Evolutionary conservation across 1,284 basidiomycete species (phyloP), one percentile per base, ranked within the genome.

Genomic region (Cryptococcus depauperatus): DNA sequence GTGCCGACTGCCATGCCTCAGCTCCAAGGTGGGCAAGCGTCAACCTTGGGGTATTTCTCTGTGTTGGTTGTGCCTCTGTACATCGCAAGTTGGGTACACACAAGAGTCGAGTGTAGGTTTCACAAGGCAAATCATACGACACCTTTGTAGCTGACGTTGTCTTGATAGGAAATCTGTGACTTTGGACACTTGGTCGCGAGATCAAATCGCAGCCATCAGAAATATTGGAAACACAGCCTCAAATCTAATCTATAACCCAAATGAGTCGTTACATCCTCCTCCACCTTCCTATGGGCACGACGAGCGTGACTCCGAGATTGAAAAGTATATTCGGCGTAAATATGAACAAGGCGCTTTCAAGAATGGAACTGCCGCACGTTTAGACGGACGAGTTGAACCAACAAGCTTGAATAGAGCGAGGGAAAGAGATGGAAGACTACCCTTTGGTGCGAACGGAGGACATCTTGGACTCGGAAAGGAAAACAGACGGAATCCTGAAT

Each of bases 61-160:
- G 67, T 28, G 62, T 66, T 6, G 44, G 52, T 7, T 69, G 65
- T 40, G 68, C 68, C 0, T 61, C 57, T 3, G 52, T 68, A 5
- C 69, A 71, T 46, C 58, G 69, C 5, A 67, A 68, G 47, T 48
- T 71, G 47, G 69, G 69, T 14, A 71, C 69, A 5, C 69, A 71
- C 42, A 54, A 50, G n/a, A 66, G 63, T 8, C 56, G 69, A 50
- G 66, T 71, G 61, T 69, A 51, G 58, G 64, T 53, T 9, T 11
- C 35, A 9, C 22, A 11, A 13, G 14, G n/a, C 14, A 21, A 6
- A 28, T 18, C 18, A 10, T 19, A n/a, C n/a, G n/a, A n/a, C 22
- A 22, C 29, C 37, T 10, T 9, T 33, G 9, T 21, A 22, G 22
- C 34, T 44, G 14, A 32, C 32, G 19, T n/a, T 21, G 27, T 16